Conservation (phyloP, 306 rosid species). For the Casuarina cunninghamiana region DNA sequence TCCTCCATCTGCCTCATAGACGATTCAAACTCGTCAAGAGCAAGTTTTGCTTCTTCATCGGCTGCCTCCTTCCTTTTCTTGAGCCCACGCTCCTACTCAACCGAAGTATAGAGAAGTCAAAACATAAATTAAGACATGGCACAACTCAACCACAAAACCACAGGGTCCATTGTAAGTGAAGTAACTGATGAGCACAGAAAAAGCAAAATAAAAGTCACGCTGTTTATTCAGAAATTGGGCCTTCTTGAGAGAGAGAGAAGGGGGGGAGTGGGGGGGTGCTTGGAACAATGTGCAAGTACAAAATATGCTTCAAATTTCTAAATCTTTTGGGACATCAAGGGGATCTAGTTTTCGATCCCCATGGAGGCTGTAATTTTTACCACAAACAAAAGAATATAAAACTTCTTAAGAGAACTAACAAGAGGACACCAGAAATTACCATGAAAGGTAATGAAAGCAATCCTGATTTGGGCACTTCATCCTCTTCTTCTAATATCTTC, state of each 20-base stretch:
- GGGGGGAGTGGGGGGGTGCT: too few species aligned
- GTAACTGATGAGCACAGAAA: neutral
- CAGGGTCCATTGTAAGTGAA: neutral
- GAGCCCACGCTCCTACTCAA: conserved; percentile 69
- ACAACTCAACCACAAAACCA: conserved; percentile 12
- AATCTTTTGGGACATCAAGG: neutral
- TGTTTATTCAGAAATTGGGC: neutral
- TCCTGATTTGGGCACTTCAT: conserved; percentile 77
- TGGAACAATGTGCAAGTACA: neutral
- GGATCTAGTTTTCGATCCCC: neutral
- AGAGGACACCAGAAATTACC: conserved; percentile 50
- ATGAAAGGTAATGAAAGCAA: conserved; percentile 83
- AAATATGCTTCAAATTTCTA: neutral
- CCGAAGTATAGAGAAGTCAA: conserved; percentile 25
- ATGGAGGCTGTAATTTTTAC: neutral
- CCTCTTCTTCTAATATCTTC: conserved; percentile 60
- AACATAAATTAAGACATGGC: conserved; percentile 6
- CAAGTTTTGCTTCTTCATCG: conserved; percentile 76
- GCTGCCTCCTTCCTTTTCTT: conserved; percentile 73
- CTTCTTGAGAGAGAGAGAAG: neutral
- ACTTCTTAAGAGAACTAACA: conserved; percentile 13
- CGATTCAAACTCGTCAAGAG: conserved; percentile 64
- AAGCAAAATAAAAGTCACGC: neutral
- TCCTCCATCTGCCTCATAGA: conserved; percentile 61
- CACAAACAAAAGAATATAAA: neutral